These are phyloP conservation scores for Cerioporus squamosus DNA, from an alignment of 1,284 basidiomycete species.

Conservation along the genomic window DNA sequence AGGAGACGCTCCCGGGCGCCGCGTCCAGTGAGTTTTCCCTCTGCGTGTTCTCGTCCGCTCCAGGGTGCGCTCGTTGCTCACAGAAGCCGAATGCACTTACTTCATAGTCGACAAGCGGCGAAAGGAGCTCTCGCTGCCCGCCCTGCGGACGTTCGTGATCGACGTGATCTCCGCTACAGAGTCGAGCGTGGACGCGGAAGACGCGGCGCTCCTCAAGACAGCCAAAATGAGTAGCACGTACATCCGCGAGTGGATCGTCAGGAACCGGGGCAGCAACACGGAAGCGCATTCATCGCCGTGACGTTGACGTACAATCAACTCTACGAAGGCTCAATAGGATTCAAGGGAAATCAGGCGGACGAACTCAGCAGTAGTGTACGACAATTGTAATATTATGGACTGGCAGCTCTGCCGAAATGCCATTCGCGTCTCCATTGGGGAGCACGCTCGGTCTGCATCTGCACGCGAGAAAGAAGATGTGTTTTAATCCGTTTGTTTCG, in stretches of 20 bases:
- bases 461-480: neutral
- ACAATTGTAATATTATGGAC: neutral
- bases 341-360: neutral
- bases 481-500: neutral
- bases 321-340: too few species aligned
- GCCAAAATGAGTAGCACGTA: conserved; percentile 91
- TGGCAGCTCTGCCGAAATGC: neutral
- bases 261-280: conserved; percentile 28
- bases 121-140: conserved; percentile 54
- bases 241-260: conserved; percentile 83
- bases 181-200: conserved; percentile 59
- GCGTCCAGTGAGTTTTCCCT: conserved; percentile 57
- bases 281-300: neutral
- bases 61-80: neutral
- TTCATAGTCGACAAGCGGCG: conserved; percentile 76
- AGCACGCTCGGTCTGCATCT: too few species aligned
- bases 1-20: conserved; percentile 82
- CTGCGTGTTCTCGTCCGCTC: neutral
- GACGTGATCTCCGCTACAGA: conserved; percentile 81
- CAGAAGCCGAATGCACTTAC: neutral
- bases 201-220: conserved; percentile 69
- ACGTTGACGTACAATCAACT: too few species aligned
- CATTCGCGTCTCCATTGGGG: too few species aligned
- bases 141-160: conserved; percentile 76
- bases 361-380: neutral